phyloP scores from a whole-genome alignment of 169 alveolate species.

The Amoebophrya sp. region DNA sequence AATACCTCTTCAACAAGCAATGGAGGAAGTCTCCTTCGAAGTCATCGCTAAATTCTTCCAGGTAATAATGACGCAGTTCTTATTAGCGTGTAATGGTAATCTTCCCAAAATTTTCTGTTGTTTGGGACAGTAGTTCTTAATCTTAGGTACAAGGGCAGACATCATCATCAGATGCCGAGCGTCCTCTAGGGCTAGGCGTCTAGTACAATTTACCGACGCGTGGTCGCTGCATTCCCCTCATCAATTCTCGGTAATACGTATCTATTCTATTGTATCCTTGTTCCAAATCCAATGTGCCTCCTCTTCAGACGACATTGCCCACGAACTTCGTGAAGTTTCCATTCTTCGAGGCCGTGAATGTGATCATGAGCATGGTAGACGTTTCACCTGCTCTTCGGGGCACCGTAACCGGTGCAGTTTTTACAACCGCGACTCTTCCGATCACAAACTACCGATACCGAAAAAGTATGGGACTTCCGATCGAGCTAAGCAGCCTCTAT shows the following conservation, averaged over 20 bases:
- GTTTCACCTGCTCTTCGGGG: conserved; percentile 23
- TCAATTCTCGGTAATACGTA: too few species aligned
- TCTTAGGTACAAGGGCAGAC: too few species aligned
- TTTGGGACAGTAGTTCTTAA: too few species aligned
- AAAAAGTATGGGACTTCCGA: background rate
- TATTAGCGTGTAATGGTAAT: too few species aligned
- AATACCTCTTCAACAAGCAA: conserved; percentile 29
- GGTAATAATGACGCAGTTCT: too few species aligned
- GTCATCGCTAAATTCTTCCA: conserved; percentile 31
- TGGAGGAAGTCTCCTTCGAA: conserved; percentile 31
- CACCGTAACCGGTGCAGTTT: conserved; percentile 23
- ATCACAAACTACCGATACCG: conserved; percentile 36
- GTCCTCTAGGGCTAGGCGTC: too few species aligned
- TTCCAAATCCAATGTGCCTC: too few species aligned
- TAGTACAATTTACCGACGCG: too few species aligned
- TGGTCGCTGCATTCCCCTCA: too few species aligned
- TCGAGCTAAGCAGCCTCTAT: background rate
- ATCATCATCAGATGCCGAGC: too few species aligned
- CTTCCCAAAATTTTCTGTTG: too few species aligned
- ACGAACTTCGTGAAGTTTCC: conserved; percentile 38
- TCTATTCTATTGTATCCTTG: too few species aligned
- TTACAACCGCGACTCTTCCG: conserved; percentile 32
- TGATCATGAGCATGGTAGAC: conserved; percentile 16
- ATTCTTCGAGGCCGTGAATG: conserved; percentile 32
- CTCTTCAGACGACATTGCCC: conserved; percentile 30